Conservation (phyloP, 169 alveolate species). For the Plasmodium gaboni region DNA sequence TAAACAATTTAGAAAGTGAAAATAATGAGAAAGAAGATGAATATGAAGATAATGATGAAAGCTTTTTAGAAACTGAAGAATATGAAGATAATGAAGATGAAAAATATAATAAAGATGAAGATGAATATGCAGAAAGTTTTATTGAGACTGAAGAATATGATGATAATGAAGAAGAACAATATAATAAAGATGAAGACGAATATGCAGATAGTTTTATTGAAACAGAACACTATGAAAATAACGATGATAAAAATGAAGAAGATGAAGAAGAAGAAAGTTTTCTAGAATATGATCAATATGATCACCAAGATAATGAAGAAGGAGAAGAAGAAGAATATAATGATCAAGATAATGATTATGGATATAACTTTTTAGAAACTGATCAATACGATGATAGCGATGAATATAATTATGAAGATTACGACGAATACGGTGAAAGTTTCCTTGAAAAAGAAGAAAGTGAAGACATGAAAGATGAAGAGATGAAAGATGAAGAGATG, state of each 20-base stretch:
- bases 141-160: conserved; percentile 11
- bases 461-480: conserved; percentile 6
- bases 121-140: conserved; percentile 18
- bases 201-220: not conserved
- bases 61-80: conserved; percentile 2
- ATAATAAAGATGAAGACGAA: conserved; percentile 1
- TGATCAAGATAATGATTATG: conserved; percentile 10
- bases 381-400: conserved; percentile 44
- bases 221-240: not conserved
- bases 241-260: not conserved
- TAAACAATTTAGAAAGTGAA: conserved; percentile 1
- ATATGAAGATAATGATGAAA: conserved; percentile 13
- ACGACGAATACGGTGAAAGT: conserved; percentile 23
- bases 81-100: conserved; percentile 15
- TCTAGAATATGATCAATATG: conserved; percentile 19
- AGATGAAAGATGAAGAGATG: not conserved
- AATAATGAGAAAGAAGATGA: not conserved
- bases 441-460: conserved; percentile 26
- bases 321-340: conserved; percentile 4
- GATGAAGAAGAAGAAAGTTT: conserved; percentile 16
- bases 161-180: conserved; percentile 4
- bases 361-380: conserved; percentile 30
- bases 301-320: not conserved
- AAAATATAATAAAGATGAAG: not conserved
- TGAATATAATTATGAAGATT: conserved; percentile 13